These are phyloP conservation scores for Corchorus olitorius DNA, from an alignment of 345 rosid species.

Conservation along the genomic window DNA sequence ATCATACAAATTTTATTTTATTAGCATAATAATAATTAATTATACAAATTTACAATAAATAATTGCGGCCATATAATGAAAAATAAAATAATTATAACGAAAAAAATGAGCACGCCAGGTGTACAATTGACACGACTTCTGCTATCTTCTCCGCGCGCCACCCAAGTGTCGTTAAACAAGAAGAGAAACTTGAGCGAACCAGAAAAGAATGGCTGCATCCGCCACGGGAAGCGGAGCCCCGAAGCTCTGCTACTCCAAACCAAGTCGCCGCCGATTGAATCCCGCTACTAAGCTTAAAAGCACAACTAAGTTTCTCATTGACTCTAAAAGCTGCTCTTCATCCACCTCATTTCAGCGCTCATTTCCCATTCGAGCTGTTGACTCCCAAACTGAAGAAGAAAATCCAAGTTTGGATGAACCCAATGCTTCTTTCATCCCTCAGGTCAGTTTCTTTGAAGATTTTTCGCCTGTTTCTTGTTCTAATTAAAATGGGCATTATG, in stretches of 20 bases:
- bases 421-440: conserved; percentile 13
- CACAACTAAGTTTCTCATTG: conserved; percentile 15
- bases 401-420: conserved; percentile 8
- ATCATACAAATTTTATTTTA: too few species aligned
- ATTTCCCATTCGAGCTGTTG: conserved; percentile 19
- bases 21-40: too few species aligned
- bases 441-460: conserved; percentile 8
- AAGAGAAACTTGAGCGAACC: background rate
- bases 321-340: conserved; percentile 3
- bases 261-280: background rate
- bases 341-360: background rate
- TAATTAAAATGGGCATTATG: background rate
- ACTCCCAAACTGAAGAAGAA: conserved; percentile 24
- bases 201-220: conserved; percentile 7
- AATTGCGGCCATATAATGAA: too few species aligned
- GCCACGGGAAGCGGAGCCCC: background rate
- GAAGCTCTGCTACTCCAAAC: background rate
- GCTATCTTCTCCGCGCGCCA: background rate
- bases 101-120: background rate
- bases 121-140: background rate
- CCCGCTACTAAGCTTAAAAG: conserved; percentile 3
- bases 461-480: background rate
- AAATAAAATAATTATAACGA: too few species aligned
- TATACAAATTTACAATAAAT: too few species aligned
- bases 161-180: background rate